These are phyloP conservation scores for Metarhizium rileyi DNA, from an alignment of 2,329 filamentous ascomycete species.

Conservation along the genomic window DNA sequence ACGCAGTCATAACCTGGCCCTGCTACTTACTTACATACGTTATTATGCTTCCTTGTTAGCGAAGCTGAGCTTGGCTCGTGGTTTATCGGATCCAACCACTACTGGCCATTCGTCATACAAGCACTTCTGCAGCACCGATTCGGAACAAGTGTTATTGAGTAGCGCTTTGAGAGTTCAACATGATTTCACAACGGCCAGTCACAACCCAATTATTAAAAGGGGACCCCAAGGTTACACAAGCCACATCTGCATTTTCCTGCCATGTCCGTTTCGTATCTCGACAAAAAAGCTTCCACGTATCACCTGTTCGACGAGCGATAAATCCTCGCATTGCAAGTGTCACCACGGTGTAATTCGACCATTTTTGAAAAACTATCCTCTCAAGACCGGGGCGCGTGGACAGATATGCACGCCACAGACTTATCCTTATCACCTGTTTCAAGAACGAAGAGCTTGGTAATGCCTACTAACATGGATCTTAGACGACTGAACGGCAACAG, in stretches of 20 bases:
- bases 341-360: not conserved
- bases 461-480: conserved; percentile 15
- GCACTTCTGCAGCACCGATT: not conserved
- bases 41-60: not conserved
- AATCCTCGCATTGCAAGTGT: not conserved
- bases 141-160: not conserved
- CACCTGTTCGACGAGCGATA: not conserved
- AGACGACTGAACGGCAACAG: conserved; percentile 21
- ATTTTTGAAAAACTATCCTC: not conserved
- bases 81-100: not conserved
- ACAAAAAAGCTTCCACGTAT: not conserved
- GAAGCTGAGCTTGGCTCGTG: not conserved
- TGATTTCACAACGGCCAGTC: not conserved
- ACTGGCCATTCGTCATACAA: not conserved
- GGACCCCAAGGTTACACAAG: not conserved
- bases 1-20: not conserved
- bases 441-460: not conserved
- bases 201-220: not conserved
- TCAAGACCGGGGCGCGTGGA: not conserved
- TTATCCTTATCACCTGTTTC: not conserved
- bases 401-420: not conserved
- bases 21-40: not conserved
- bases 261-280: not conserved
- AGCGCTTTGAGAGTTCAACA: not conserved
- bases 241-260: not conserved